Evolutionary conservation across 2,329 filamentous ascomycete genomes (phyloP), one percentile per base, ranked within the genome.

Genomic region (Didymella lethalis): DNA sequence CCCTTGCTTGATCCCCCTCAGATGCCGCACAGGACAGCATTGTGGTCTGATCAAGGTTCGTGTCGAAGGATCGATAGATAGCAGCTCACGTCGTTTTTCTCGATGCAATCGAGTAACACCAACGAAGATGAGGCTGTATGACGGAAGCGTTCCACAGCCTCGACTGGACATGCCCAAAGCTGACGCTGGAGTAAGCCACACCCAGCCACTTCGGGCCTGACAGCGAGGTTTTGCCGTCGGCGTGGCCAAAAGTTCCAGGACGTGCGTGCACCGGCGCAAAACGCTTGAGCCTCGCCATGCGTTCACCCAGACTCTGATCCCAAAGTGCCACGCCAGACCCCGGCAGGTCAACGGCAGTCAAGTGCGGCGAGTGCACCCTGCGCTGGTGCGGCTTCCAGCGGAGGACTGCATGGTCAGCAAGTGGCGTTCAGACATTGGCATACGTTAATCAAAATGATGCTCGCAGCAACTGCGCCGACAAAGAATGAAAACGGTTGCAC

Each of bases 211-310:
- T 47, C 32, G 38, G 40, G 54, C 20, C 20, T 48, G 12, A 26
- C 47, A 16, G 56, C 56, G 56, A 59, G 28, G 50, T 47, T 50
- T 28, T 14, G 28, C 50, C 56, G 50, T 18, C n/a, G 29, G 20
- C 26, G 46, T n/a, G 41, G 56, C 40, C 50, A 40, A 34, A 40
- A 5, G 20, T 10, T 23, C 16, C 23, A 58, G 49, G 55, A 28
- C 49, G 38, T 58, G 55, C 49, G 32, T 40, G 28, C 43, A 20
- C 14, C 34, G 34, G 47, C 48, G 40, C 34, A 20, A 14, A 16
- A 23, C 43, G 43, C 34, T 32, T 29, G 31, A 52, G 48, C 54
- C 43, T 48, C 36, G 41, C 38, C 49, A 45, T 31, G 25, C 44
- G 45, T 46, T 54, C 31, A 46, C 26, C 40, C 28, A 50, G 41